Evolutionary conservation across 805 yeast genomes (phyloP).

Genomic region (Pichia insulana): DNA sequence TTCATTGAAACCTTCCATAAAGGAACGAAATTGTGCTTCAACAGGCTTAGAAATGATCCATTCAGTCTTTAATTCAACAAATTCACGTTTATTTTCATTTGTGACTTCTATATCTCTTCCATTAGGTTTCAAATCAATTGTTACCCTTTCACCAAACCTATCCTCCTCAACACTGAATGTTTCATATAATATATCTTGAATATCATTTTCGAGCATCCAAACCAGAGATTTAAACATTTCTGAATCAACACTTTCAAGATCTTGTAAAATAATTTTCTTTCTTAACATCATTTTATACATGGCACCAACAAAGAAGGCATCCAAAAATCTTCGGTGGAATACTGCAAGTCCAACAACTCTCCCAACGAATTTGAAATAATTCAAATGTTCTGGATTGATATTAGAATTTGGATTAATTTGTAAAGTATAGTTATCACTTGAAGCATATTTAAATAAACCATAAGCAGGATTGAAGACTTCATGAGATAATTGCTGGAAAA

Average conservation of each 20-base stretch:
- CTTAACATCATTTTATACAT: slow-evolving; percentile 95
- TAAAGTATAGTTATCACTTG: slow-evolving; percentile 94
- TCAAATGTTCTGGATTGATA: slow-evolving; percentile 95
- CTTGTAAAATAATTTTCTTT: slow-evolving; percentile 90
- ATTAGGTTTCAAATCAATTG: slow-evolving; percentile 80
- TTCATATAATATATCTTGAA: slow-evolving; percentile 76
- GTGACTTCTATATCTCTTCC: slow-evolving; percentile 89
- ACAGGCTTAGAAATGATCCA: slow-evolving; percentile 93
- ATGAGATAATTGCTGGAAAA: slow-evolving; percentile 90
- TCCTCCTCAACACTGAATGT: slow-evolving; percentile 85
- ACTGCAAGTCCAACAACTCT: slow-evolving; percentile 97
- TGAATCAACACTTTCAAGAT: slow-evolving; percentile 98
- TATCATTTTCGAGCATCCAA: slow-evolving; percentile 94
- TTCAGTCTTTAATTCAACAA: slow-evolving; percentile 88
- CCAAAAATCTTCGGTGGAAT: slow-evolving; percentile 95
- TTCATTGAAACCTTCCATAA: slow-evolving; percentile 95
- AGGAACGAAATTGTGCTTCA: slow-evolving; percentile 92
- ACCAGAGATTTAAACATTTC: slow-evolving; percentile 90
- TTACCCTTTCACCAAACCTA: slow-evolving; percentile 86
- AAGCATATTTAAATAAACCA: slow-evolving; percentile 93
- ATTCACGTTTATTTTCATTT: slow-evolving; percentile 90
- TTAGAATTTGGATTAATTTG: slow-evolving; percentile 97
- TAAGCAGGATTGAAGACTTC: slow-evolving; percentile 99
- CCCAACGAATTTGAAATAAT: slow-evolving; percentile 96
- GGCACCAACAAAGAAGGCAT: slow-evolving; percentile 97